Conservation (phyloP, 1,284 basidiomycete species). For the Fomitopsis betulina region DNA sequence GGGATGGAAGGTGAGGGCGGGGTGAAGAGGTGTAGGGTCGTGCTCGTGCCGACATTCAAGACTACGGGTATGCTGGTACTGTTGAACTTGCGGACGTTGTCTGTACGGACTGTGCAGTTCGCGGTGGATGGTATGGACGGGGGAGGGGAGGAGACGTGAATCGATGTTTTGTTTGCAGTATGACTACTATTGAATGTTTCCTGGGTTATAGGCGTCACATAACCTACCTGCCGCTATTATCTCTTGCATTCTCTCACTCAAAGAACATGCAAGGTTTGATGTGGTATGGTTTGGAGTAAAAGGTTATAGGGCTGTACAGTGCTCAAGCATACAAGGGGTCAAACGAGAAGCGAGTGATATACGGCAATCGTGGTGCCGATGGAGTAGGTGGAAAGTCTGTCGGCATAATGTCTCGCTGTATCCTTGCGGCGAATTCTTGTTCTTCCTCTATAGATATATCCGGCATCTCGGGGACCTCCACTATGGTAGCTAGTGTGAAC, state of each 20-base stretch:
- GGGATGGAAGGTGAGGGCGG: conserved; percentile 26
- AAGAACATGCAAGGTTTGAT: no score
- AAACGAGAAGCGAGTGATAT: conserved; percentile 1
- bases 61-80: conserved; percentile 59
- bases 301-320: not conserved
- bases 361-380: conserved; percentile 1
- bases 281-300: not conserved
- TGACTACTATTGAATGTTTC: no score
- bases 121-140: conserved; percentile 27
- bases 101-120: conserved; percentile 36
- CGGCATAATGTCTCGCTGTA: not conserved
- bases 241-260: not conserved
- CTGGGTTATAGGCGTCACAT: not conserved
- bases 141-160: conserved; percentile 9
- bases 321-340: conserved; percentile 5
- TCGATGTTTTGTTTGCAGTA: no score
- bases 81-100: conserved; percentile 55
- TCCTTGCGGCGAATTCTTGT: not conserved
- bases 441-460: not conserved
- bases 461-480: not conserved
- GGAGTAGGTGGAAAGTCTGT: not conserved
- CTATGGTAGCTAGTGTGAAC: not conserved
- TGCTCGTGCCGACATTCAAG: conserved; percentile 84
- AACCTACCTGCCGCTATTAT: not conserved
- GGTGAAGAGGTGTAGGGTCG: conserved; percentile 59